Percentiles rank a stretch among this genome's conserved stretches.
These are phyloP conservation scores for Beauveria brongniartii DNA, from an alignment of 2,329 filamentous ascomycete species.

Conservation along the genomic window DNA sequence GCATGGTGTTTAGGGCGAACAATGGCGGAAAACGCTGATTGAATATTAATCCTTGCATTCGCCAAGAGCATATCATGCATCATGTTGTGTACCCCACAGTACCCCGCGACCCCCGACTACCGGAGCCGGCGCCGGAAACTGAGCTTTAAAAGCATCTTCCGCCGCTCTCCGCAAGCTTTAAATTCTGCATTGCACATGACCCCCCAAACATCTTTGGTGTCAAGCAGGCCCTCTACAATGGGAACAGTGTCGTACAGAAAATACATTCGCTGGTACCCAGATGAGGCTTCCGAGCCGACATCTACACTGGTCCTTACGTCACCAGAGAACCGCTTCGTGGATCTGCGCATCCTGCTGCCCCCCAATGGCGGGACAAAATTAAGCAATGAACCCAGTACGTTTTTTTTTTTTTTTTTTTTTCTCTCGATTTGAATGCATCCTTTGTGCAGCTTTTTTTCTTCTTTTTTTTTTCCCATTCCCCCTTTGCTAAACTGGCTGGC, in stretches of 20 bases:
- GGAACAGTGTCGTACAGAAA: constrained; percentile 48
- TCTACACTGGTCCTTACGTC: constrained; percentile 58
- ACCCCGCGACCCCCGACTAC: constrained; percentile 4
- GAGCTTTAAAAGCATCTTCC: not conserved
- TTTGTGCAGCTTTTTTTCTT: too few species aligned
- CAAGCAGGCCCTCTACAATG: constrained; percentile 20
- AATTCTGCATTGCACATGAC: not conserved
- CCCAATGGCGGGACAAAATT: constrained; percentile 9
- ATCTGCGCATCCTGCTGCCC: constrained; percentile 46
- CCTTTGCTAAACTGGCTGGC: too few species aligned
- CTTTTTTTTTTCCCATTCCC: too few species aligned
- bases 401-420: too few species aligned
- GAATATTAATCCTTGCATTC: not conserved
- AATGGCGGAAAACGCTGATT: not conserved
- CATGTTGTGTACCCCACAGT: not conserved
- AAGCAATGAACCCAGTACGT: constrained; percentile 2
- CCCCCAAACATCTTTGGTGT: too few species aligned
- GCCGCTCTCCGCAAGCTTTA: not conserved
- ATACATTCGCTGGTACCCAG: constrained; percentile 51
- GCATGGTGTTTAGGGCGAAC: not conserved
- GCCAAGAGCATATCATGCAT: too few species aligned
- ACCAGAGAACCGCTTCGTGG: constrained; percentile 48
- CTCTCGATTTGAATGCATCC: too few species aligned
- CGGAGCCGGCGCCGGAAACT: constrained; percentile 4
- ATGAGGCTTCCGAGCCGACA: constrained; percentile 48